These are phyloP conservation scores for Nicotiana undulata DNA, from an alignment of 257 asterid species.

Conservation along the genomic window DNA sequence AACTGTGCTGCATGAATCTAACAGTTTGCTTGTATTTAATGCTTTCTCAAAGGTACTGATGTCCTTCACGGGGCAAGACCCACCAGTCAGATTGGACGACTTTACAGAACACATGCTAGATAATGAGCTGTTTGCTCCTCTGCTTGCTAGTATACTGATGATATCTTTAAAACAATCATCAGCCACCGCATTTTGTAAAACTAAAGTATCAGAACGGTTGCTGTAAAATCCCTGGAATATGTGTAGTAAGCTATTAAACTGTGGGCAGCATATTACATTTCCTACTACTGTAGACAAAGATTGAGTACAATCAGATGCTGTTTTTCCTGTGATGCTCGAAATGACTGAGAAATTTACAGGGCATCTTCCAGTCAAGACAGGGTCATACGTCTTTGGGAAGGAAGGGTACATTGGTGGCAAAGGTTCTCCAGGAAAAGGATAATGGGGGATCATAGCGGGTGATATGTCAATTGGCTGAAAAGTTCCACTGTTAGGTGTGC, in stretches of 20 bases:
- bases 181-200: constrained; percentile 59
- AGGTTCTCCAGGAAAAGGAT: constrained; percentile 55
- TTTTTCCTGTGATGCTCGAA: constrained; percentile 63
- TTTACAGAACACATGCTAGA: constrained; percentile 66
- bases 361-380: constrained; percentile 90
- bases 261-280: constrained; percentile 96
- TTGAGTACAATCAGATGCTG: constrained; percentile 86
- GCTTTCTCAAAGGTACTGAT: constrained; percentile 56
- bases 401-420: constrained; percentile 93
- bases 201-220: constrained; percentile 56
- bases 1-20: constrained; percentile 77
- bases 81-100: constrained; percentile 83
- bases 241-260: constrained; percentile 81
- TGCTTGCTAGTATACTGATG: constrained; percentile 84
- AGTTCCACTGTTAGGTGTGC: constrained; percentile 61
- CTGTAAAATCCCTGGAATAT: constrained; percentile 88
- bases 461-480: constrained; percentile 90
- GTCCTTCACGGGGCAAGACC: constrained; percentile 92
- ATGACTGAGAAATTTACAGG: constrained; percentile 81
- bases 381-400: constrained; percentile 74
- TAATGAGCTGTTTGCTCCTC: constrained; percentile 85
- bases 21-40: constrained; percentile 77
- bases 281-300: constrained; percentile 79
- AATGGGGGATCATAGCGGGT: constrained; percentile 74
- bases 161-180: constrained; percentile 97